Evolutionary conservation across 1,139 yeast genomes (phyloP).

Genomic region (Blastobotrys illinoisensis): DNA sequence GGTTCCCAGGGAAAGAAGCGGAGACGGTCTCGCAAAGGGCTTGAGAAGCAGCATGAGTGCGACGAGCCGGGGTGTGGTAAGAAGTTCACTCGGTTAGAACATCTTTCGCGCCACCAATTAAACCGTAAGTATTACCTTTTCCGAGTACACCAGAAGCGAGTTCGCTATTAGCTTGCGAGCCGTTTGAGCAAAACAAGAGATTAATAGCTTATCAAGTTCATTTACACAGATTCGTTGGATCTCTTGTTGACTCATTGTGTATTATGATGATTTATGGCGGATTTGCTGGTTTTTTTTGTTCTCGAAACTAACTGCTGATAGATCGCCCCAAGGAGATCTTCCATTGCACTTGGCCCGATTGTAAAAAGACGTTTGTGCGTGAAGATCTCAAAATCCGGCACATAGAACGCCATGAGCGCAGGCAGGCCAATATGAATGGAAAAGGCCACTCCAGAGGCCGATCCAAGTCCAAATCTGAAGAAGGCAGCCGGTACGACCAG

Average conservation of each 20-base stretch:
- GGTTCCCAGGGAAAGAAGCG: slow-evolving; percentile 4
- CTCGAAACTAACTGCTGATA: slow-evolving; percentile 6
- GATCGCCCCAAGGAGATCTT: slow-evolving; percentile 39
- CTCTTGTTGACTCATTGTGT: too few species aligned
- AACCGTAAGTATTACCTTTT: slow-evolving; percentile 28
- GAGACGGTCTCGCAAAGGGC: slow-evolving; percentile 26
- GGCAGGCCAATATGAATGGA: slow-evolving; percentile 1
- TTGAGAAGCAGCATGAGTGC: slow-evolving; percentile 37
- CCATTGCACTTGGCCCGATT: slow-evolving; percentile 44
- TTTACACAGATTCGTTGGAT: too few species aligned
- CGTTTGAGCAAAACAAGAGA: too few species aligned
- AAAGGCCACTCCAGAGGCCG: not conserved
- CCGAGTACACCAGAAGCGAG: too few species aligned
- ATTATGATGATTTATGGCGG: too few species aligned
- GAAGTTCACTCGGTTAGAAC: slow-evolving; percentile 50
- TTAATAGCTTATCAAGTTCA: too few species aligned
- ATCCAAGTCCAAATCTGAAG: not conserved
- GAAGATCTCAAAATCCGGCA: slow-evolving; percentile 50
- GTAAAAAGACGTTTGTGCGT: slow-evolving; percentile 57
- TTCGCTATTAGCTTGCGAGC: too few species aligned
- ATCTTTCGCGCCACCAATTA: slow-evolving; percentile 36
- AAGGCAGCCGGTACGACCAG: not conserved
- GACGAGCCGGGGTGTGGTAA: slow-evolving; percentile 53
- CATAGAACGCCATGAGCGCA: slow-evolving; percentile 42
- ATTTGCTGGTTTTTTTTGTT: not conserved